A percentile compares a stretch with the other conserved stretches of the same genome.
These are phyloP conservation scores for Lasiosphaeria miniovina DNA, from an alignment of 495 filamentous ascomycete genomes.

Conservation along the genomic window DNA sequence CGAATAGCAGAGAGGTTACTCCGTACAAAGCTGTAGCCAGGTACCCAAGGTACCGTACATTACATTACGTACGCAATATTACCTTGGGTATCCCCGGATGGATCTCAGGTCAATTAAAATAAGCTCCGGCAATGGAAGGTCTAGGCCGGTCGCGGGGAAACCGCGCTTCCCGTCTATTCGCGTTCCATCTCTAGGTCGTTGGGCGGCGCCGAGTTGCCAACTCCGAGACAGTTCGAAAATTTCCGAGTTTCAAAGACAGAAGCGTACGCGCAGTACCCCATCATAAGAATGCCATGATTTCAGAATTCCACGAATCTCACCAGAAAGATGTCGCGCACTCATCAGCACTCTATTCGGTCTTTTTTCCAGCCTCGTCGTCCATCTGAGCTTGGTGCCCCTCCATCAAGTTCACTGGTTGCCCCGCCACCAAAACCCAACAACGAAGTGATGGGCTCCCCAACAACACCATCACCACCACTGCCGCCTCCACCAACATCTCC, in stretches of 20 bases:
- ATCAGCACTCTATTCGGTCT: constrained; percentile 49
- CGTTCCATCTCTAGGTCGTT: neutral
- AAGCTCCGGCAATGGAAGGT: too few relatives aligned
- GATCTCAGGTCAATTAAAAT: too few relatives aligned
- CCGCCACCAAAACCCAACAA: constrained; percentile 11
- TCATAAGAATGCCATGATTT: too few relatives aligned
- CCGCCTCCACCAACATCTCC: constrained; percentile 14
- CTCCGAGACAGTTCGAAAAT: neutral
- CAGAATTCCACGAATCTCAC: neutral
- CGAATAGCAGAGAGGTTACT: too few relatives aligned
- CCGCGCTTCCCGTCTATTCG: too few relatives aligned
- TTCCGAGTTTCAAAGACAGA: too few relatives aligned
- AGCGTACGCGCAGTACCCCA: too few relatives aligned
- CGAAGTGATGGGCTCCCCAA: constrained; percentile 16
- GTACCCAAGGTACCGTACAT: too few relatives aligned
- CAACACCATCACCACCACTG: constrained; percentile 21
- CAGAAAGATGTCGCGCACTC: constrained; percentile 24
- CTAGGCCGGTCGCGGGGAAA: too few relatives aligned
- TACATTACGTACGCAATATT: too few relatives aligned
- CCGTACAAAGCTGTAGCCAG: too few relatives aligned
- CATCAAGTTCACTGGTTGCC: constrained; percentile 15
- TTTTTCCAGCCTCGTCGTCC: constrained; percentile 38
- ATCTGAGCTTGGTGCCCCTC: constrained; percentile 25
- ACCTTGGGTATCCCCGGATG: too few relatives aligned
- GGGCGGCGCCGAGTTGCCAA: neutral